Evolutionary conservation across 129 eudicot genomes (phyloP).

Genomic region (Pulicaria dysenterica): DNA sequence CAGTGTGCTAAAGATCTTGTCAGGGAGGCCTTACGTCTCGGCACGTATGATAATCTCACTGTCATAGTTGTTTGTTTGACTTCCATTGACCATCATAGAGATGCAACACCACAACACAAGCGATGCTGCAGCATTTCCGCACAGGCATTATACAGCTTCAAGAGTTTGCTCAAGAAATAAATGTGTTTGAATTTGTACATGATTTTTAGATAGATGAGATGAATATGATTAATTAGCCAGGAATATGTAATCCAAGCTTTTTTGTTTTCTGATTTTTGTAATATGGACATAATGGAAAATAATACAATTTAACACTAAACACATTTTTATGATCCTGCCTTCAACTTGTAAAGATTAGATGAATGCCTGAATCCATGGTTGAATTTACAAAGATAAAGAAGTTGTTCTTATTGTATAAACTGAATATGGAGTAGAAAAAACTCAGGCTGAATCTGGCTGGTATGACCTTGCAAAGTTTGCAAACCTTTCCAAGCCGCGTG

Average conservation of each 20-base stretch:
- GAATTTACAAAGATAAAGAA: not conserved
- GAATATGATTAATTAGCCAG: not conserved
- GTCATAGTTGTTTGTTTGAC: constrained; percentile 63
- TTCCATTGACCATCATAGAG: constrained; percentile 41
- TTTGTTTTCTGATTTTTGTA: not conserved
- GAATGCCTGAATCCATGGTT: not conserved
- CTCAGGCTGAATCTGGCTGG: constrained; percentile 45
- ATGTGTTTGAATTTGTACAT: not conserved
- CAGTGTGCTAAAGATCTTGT: constrained; percentile 69
- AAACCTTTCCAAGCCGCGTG: constrained; percentile 76
- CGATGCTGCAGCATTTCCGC: constrained; percentile 67
- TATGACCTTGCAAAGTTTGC: constrained; percentile 64
- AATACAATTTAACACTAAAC: not conserved
- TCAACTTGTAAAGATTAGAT: constrained; percentile 1
- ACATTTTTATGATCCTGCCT: constrained; percentile 6
- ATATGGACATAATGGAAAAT: constrained; percentile 22
- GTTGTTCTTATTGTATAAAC: constrained; percentile 18
- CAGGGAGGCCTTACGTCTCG: constrained; percentile 64
- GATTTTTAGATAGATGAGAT: constrained; percentile 17
- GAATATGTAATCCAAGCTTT: constrained; percentile 1
- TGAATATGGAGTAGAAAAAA: constrained; percentile 14
- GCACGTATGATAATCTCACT: constrained; percentile 75
- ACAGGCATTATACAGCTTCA: constrained; percentile 60
- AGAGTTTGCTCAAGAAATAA: constrained; percentile 47
- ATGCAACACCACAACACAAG: constrained; percentile 42